phyloP scores from a whole-genome alignment of 352 stramenopile genomes.

The Phytophthora aleatoria region DNA sequence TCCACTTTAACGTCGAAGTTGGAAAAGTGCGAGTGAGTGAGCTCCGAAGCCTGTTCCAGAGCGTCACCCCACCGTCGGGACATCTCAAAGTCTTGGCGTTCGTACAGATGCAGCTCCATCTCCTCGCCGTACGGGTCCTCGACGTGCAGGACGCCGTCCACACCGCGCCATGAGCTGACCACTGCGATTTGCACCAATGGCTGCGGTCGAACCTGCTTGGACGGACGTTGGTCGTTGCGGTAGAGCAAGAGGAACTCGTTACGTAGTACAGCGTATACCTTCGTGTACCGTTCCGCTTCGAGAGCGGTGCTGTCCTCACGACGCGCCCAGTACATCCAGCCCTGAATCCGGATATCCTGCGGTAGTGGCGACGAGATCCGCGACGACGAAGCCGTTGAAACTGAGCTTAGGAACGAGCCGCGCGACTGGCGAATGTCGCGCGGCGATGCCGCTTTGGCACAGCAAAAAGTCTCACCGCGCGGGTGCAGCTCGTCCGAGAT shows the following conservation, averaged over 20 bases:
- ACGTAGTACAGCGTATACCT: conserved; percentile 71
- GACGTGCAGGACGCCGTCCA: conserved; percentile 52
- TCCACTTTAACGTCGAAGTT: conserved; percentile 68
- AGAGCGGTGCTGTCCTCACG: conserved; percentile 20
- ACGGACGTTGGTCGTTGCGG: conserved; percentile 50
- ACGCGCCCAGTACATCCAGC: conserved; percentile 82
- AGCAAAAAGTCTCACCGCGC: conserved; percentile 32
- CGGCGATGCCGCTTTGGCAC: conserved; percentile 7
- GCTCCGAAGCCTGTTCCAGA: conserved; percentile 58
- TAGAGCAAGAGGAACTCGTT: conserved; percentile 75
- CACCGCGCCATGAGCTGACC: conserved; percentile 46
- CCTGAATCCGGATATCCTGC: conserved; percentile 46
- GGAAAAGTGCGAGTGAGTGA: conserved; percentile 68
- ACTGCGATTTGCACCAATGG: conserved; percentile 73
- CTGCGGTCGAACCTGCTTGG: conserved; percentile 40
- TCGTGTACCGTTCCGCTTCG: conserved; percentile 61
- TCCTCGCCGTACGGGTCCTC: conserved; percentile 65
- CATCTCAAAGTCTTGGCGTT: conserved; percentile 43
- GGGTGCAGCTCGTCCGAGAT: conserved; percentile 4
- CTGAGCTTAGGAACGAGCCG: conserved; percentile 29
- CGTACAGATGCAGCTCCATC: conserved; percentile 82
- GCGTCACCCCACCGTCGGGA: conserved; percentile 47
- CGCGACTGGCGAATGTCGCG: conserved; percentile 28
- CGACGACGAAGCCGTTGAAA: conserved; percentile 25
- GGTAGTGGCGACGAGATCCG: conserved; percentile 39